phyloP scores from a whole-genome alignment of 371 early-diverging fungal species.

The Mortierella sp. region DNA sequence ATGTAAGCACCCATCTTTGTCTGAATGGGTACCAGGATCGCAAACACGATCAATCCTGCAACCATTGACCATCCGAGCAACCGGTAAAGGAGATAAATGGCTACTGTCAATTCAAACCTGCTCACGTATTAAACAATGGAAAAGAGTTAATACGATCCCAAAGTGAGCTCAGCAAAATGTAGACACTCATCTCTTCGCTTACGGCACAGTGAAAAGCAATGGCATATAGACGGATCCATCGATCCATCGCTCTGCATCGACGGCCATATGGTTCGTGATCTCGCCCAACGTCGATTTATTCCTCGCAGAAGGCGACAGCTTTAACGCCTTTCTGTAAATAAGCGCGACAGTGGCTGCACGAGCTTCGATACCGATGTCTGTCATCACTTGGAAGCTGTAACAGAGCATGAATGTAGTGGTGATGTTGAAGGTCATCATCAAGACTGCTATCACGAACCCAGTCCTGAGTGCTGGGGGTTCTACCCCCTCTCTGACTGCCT shows the following conservation, averaged over 20 bases:
- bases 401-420: slow-evolving; percentile 1
- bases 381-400: slow-evolving; percentile 1
- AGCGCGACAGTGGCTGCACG: slow-evolving; percentile 85
- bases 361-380: slow-evolving; percentile 46
- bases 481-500: slow-evolving; percentile 12
- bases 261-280: slow-evolving; percentile 88
- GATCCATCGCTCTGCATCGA: slow-evolving; percentile 41
- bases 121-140: neutral
- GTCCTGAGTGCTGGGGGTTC: slow-evolving; percentile 13
- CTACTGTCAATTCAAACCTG: slow-evolving; percentile 22
- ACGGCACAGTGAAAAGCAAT: slow-evolving; percentile 24
- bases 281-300: slow-evolving; percentile 79
- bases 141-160: neutral
- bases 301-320: slow-evolving; percentile 81
- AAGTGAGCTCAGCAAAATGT: no score
- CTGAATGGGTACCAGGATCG: slow-evolving; percentile 30
- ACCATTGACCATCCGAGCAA: slow-evolving; percentile 81
- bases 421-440: slow-evolving; percentile 25
- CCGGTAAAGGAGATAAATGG: slow-evolving; percentile 77
- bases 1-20: slow-evolving; percentile 23
- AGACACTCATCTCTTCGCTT: slow-evolving; percentile 1
- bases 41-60: slow-evolving; percentile 30
- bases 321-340: slow-evolving; percentile 88
- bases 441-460: slow-evolving; percentile 24
- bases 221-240: slow-evolving; percentile 21